A percentile compares a stretch with the other conserved stretches of the same genome.
phyloP scores from a whole-genome alignment of 805 yeast genomes.

The Wickerhamomyces canadensis region DNA sequence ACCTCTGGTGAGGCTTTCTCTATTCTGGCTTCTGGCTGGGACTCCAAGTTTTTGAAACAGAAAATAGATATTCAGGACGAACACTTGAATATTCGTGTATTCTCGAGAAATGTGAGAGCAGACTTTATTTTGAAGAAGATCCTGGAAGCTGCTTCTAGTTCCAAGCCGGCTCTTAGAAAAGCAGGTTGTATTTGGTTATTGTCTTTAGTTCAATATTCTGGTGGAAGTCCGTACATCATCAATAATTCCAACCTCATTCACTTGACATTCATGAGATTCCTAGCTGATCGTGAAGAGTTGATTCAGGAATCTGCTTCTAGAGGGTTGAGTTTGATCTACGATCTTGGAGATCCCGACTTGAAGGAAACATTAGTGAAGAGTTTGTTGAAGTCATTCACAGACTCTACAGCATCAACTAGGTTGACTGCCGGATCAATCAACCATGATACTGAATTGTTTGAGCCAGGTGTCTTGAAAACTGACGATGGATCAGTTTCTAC shows the following conservation, averaged over 20 bases:
- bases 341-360: conserved; percentile 60
- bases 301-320: conserved; percentile 91
- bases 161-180: conserved; percentile 70
- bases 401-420: conserved; percentile 40
- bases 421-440: conserved; percentile 63
- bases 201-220: conserved; percentile 72
- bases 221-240: conserved; percentile 36
- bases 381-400: conserved; percentile 72
- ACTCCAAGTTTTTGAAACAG: conserved; percentile 47
- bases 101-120: conserved; percentile 11
- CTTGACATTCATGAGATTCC: conserved; percentile 65
- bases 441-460: conserved; percentile 79
- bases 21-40: conserved; percentile 71
- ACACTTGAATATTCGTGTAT: conserved; percentile 2
- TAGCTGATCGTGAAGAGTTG: conserved; percentile 77
- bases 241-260: conserved; percentile 58
- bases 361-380: conserved; percentile 71
- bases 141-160: conserved; percentile 46
- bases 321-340: conserved; percentile 79
- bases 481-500: conserved; percentile 86
- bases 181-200: conserved; percentile 85
- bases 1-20: conserved; percentile 82
- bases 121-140: conserved; percentile 39
- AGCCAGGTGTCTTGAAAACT: conserved; percentile 72
- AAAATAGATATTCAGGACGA: conserved; percentile 49